Percentiles rank a stretch among this genome's conserved stretches.
phyloP scores from a whole-genome alignment of 345 rosid genomes.

The Anacardium occidentale region DNA sequence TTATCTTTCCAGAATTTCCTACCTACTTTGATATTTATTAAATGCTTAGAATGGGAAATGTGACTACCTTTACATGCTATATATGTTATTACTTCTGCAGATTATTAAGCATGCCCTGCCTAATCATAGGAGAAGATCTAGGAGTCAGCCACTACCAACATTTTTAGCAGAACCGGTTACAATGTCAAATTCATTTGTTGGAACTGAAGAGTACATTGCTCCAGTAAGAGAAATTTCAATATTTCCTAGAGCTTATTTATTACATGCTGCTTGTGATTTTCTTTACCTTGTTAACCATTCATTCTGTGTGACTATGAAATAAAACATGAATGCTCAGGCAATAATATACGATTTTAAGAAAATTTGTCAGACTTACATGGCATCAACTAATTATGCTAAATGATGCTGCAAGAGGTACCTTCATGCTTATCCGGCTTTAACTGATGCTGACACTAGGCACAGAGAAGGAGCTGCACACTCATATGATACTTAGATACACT shows the following conservation, averaged over 20 bases:
- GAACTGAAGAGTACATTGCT: constrained; percentile 96
- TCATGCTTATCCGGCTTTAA: too few species aligned
- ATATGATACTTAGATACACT: too few species aligned
- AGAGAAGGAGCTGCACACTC: too few species aligned
- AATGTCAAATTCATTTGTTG: constrained; percentile 89
- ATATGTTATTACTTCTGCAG: constrained; percentile 37
- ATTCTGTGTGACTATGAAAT: too few species aligned
- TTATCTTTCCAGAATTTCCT: not conserved
- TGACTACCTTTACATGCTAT: not conserved
- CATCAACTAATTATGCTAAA: too few species aligned
- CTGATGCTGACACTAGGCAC: too few species aligned
- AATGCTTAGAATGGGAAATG: not conserved
- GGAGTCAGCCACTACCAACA: constrained; percentile 64
- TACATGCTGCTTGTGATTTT: not conserved
- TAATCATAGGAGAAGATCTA: constrained; percentile 60
- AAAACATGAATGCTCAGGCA: too few species aligned
- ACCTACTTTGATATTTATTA: not conserved
- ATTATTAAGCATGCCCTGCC: constrained; percentile 52
- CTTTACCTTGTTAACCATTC: not conserved
- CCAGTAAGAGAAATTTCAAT: constrained; percentile 56
- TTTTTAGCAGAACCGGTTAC: constrained; percentile 86
- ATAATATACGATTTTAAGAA: too few species aligned
- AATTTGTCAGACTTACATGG: too few species aligned
- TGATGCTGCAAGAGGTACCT: too few species aligned
- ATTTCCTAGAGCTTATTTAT: not conserved